phyloP scores from a whole-genome alignment of 805 yeast species.

The Wickerhamiella slavikovae region DNA sequence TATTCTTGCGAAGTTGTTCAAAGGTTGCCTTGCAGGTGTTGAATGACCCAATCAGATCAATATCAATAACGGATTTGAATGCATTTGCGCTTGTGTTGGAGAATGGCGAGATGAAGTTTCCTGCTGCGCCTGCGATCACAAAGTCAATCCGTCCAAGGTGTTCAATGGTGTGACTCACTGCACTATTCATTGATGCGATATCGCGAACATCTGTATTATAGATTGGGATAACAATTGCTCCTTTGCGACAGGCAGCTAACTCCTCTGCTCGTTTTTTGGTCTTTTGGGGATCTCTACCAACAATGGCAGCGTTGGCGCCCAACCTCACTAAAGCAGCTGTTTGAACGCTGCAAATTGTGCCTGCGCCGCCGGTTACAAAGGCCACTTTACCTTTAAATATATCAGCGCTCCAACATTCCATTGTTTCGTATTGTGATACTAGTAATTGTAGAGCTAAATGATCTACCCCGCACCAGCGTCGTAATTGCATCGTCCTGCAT shows the following conservation, averaged over 20 bases:
- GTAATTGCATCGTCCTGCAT: too few species aligned
- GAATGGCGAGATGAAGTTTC: slow-evolving; percentile 71
- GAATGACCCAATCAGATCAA: slow-evolving; percentile 74
- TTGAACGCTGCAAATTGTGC: slow-evolving; percentile 84
- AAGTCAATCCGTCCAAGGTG: slow-evolving; percentile 63
- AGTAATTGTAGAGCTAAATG: too few species aligned
- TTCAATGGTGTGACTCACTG: slow-evolving; percentile 44
- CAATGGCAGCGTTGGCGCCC: slow-evolving; percentile 73
- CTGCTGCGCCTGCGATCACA: slow-evolving; percentile 92
- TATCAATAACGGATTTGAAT: slow-evolving; percentile 68
- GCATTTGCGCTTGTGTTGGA: slow-evolving; percentile 66
- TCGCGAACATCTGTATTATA: slow-evolving; percentile 66
- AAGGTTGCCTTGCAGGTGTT: slow-evolving; percentile 75
- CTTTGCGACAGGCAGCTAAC: slow-evolving; percentile 33
- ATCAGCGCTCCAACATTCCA: slow-evolving; percentile 33
- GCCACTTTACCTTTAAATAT: slow-evolving; percentile 70
- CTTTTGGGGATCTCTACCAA: slow-evolving; percentile 56
- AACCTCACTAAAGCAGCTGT: slow-evolving; percentile 62
- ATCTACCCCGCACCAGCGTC: too few species aligned
- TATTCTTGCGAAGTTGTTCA: slow-evolving; percentile 37
- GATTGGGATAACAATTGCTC: slow-evolving; percentile 47
- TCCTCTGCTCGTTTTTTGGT: slow-evolving; percentile 51
- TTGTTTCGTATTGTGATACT: too few species aligned
- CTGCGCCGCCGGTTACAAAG: slow-evolving; percentile 91
- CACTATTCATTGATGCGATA: slow-evolving; percentile 33